Base-by-base conservation (phyloP, 2,329 filamentous ascomycete species). In the Hypomyces rosellus region DNA sequence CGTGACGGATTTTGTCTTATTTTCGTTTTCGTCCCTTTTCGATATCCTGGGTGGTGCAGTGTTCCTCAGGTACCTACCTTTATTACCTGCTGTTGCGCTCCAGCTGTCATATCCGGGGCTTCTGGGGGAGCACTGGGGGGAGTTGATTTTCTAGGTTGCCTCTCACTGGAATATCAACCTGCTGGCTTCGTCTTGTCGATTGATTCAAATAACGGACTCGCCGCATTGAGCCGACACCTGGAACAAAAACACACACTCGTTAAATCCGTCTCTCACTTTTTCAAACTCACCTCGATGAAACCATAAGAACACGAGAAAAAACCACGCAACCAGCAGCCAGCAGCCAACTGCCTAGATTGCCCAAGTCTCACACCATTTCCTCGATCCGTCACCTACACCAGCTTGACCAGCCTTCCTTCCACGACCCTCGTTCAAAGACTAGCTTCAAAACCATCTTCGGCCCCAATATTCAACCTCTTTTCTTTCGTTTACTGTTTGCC, bases 281-380 rank as follows among this genome's bases (percentile, higher is more conserved):
- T 45, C 45, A 16, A 45, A 48, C 49, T 45, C 49, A 48, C 45
- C 34, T 25, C 38, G 49, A 51, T 45, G 49, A 48, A 48, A 16
- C 40, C 45, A 37, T 51, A 51, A 45, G 34, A 18, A 22, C 6
- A 30, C 25, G 25, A 30, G 25, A 30, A 34, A 47, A 37, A 16
- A 38, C 33, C 47, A 22, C 18, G 20, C 39, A 48, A 33, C 46
- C 33, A 34, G 40, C 18, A 48, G 11, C 38, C 40, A 41, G 40
- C 18, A 48, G 7, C 38, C 40, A 41, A 36, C 49, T 48, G 18
- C 49, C 43, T 34, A 39, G 41, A 25, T 40, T 18, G n/a, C 36
- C 42, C 18, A 14, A 30, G 14, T 25, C 37, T 39, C 49, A 42
- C 40, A 34, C 40, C 22, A 44, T 38, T 22, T n/a, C 34, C 30